Evolutionary conservation across 1,284 basidiomycete genomes (phyloP).

Genomic region (Apiotrichum veenhuisii): DNA sequence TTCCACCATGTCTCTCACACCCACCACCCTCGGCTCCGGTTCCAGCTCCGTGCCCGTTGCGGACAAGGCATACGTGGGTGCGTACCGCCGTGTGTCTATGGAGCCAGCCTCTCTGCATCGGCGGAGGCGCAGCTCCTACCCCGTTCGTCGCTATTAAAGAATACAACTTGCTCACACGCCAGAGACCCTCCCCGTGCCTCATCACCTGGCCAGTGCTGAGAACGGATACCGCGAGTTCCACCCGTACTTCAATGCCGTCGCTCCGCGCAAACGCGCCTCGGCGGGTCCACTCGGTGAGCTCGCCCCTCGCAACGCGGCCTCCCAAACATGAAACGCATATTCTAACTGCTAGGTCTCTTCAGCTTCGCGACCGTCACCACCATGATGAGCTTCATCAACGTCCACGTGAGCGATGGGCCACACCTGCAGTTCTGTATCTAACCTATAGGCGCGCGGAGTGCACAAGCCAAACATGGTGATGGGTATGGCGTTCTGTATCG

Average conservation of each 20-base stretch:
- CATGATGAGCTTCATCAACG: constrained; percentile 4
- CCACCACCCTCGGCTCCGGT: too few relatives aligned
- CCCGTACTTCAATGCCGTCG: not conserved
- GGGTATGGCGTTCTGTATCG: constrained; percentile 70
- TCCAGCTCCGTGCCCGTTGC: too few relatives aligned
- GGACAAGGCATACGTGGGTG: too few relatives aligned
- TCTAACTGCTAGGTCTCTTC: constrained; percentile 4
- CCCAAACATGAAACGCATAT: too few relatives aligned
- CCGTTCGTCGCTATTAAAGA: not conserved
- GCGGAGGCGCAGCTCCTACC: too few relatives aligned
- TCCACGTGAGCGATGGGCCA: not conserved
- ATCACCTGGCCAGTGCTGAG: not conserved
- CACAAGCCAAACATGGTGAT: constrained; percentile 42
- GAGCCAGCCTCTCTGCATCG: too few relatives aligned
- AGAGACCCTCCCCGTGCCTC: not conserved
- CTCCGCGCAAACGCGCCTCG: not conserved
- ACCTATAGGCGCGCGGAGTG: not conserved
- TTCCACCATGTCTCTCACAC: too few relatives aligned
- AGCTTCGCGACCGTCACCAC: constrained; percentile 5
- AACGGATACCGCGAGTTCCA: not conserved
- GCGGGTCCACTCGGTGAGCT: not conserved
- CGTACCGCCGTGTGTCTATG: too few relatives aligned
- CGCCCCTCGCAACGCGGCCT: not conserved
- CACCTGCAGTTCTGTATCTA: too few relatives aligned
- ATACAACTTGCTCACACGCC: not conserved